Conservation (phyloP, 2,329 filamentous ascomycete species). For the Fusarium oxysporum region DNA sequence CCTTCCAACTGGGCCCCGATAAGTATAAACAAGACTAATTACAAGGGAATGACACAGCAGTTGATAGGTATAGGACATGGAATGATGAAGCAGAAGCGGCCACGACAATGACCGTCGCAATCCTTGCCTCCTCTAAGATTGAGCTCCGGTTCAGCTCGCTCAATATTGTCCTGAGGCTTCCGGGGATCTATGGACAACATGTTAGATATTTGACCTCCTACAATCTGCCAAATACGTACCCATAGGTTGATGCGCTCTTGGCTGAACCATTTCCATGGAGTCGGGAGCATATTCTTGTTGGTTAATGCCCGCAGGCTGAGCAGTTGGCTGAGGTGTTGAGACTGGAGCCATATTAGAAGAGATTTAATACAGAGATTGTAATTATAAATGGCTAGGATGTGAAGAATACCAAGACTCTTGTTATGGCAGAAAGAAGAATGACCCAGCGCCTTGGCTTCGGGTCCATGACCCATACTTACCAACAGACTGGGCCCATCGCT, state of each 20-base stretch:
- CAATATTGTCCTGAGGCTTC: slow-evolving; percentile 27
- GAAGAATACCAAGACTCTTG: not conserved
- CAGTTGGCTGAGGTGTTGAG: not conserved
- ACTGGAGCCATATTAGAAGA: not conserved
- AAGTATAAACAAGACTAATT: not conserved
- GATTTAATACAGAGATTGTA: too few relatives aligned
- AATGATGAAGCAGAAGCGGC: slow-evolving; percentile 54
- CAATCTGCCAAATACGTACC: not conserved
- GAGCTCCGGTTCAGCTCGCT: slow-evolving; percentile 22
- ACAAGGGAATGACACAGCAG: slow-evolving; percentile 47
- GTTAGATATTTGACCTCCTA: not conserved
- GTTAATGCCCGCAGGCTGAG: not conserved
- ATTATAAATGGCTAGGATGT: too few relatives aligned
- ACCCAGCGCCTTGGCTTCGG: not conserved
- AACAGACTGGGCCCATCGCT: not conserved
- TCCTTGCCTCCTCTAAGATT: slow-evolving; percentile 46
- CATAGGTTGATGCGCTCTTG: not conserved
- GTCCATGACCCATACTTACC: not conserved
- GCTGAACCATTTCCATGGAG: not conserved
- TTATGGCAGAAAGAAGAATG: not conserved
- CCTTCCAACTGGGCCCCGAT: too few relatives aligned
- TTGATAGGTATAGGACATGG: slow-evolving; percentile 53
- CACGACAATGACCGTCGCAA: slow-evolving; percentile 45
- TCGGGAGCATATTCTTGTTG: not conserved
- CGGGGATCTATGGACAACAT: slow-evolving; percentile 18